A percentile compares a stretch with the other conserved stretches of the same genome.
Conservation (phyloP, 2,329 filamentous ascomycete genomes). For the Neofusicoccum laricinum region DNA sequence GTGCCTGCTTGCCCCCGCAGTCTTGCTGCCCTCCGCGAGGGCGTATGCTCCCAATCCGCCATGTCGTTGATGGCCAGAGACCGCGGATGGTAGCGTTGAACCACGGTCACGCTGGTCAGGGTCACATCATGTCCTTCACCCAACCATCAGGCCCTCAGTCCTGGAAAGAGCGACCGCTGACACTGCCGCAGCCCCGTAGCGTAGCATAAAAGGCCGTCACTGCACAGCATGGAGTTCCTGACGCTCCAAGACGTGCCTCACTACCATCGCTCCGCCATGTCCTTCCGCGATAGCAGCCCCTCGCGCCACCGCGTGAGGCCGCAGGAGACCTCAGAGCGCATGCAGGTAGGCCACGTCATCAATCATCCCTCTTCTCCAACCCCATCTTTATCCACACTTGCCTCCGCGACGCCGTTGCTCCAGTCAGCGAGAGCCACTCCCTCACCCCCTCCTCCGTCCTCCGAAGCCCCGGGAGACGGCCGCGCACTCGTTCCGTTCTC, state of each 20-base stretch:
- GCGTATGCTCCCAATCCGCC: too few relatives aligned
- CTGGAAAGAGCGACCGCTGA: background rate
- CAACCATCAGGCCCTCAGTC: background rate
- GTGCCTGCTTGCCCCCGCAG: background rate
- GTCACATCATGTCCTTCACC: background rate
- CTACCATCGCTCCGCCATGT: conserved; percentile 2
- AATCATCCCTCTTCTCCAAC: background rate
- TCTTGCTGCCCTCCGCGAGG: too few relatives aligned
- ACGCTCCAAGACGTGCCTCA: conserved; percentile 36
- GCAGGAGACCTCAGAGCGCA: background rate
- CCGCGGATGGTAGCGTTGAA: background rate
- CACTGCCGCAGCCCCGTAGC: background rate
- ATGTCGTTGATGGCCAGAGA: too few relatives aligned
- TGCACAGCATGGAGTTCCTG: conserved; percentile 34
- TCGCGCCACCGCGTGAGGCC: background rate
- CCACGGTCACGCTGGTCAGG: background rate
- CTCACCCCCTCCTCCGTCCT: background rate
- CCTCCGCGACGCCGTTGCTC: background rate
- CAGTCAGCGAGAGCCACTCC: background rate
- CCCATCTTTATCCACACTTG: background rate
- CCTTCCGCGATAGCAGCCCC: background rate
- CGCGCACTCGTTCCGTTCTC: too few relatives aligned
- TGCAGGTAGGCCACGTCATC: background rate
- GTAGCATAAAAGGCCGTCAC: background rate
- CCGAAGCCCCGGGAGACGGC: too few relatives aligned